Evolutionary conservation across 208 protist species (phyloP).

Genomic region (Crithidia bombi): DNA sequence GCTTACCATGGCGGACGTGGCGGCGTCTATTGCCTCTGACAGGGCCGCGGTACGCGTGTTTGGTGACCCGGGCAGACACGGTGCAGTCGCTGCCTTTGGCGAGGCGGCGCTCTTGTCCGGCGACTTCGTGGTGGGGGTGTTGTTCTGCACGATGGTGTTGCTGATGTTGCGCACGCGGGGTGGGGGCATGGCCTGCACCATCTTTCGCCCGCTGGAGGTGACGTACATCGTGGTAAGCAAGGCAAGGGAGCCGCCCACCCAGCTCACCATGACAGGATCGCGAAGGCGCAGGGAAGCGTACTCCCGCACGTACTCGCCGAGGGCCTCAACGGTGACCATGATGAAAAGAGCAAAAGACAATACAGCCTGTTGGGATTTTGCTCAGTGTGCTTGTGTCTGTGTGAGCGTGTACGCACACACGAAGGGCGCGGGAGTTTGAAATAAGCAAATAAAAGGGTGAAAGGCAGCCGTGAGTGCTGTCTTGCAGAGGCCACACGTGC

Average conservation of each 20-base stretch:
- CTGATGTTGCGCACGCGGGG: slow-evolving; percentile 18
- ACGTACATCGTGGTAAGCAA: slow-evolving; percentile 31
- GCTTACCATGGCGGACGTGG: background rate
- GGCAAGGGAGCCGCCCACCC: slow-evolving; percentile 38
- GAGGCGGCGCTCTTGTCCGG: background rate
- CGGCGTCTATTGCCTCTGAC: background rate
- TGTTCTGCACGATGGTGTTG: slow-evolving; percentile 6
- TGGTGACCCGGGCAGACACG: slow-evolving; percentile 8
- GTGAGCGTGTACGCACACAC: background rate
- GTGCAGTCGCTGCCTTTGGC: background rate
- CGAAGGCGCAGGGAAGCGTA: slow-evolving; percentile 36
- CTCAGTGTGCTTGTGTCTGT: background rate
- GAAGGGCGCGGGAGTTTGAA: too few species aligned
- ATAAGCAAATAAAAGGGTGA: too few species aligned
- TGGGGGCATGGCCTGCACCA: slow-evolving; percentile 27
- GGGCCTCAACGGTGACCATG: slow-evolving; percentile 29
- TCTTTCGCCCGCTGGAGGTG: slow-evolving; percentile 33
- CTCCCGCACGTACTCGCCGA: slow-evolving; percentile 34
- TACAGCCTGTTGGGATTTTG: too few species aligned
- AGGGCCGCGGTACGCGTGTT: background rate
- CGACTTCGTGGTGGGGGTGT: background rate
- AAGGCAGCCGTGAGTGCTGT: too few species aligned
- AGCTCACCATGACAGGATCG: slow-evolving; percentile 38
- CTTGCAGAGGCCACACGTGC: too few species aligned
- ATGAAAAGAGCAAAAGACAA: background rate